Base-by-base conservation (phyloP, 129 eudicot species). In the Daucus carota region DNA sequence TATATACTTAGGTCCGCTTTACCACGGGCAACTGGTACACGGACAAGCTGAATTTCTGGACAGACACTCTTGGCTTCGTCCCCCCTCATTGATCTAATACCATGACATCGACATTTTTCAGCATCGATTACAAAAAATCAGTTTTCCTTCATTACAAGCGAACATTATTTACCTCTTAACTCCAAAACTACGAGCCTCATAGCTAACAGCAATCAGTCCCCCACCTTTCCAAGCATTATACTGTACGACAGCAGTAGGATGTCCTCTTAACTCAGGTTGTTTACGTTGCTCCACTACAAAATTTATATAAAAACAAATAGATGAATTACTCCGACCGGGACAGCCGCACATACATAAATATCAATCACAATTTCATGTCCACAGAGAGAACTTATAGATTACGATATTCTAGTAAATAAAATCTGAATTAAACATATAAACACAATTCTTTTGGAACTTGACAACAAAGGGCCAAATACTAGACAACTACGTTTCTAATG, bases 141-240 rank as follows among this genome's bases (percentile, higher is more conserved):
- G 46, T 15, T 22, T 12, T 24, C 14, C 36, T 52, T 26, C 8
- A 22, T 32, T 26, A 24, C 4, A 6, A 24, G 12, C 17, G 24
- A 22, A 52, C 59, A 15, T 4, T 26, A 69, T 50, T 59, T 85
- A 95, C 97, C 97, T 92, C 84, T 91, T 95, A 42, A 91, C 99
- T 36, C 99, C 99, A 78, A 50, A 87, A 74, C 81, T 84, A 34
- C 99, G 84, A 74, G 99, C 99, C 81, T 95, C 97, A 16, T 95
- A 95, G 46, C 99, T 79, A 38, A 95, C 99, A 44, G 99, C 97
- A 77, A 95, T 91, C 22, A 95, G 86, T 38, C 89, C 97, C 67
- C 99, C 99, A 70, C 99, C 99, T 84, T 91, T 87, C 97, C 99
- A 95, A 59, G 92, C 79, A 75, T 95, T 95, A 81, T 91, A 95